Percentiles rank a stretch among this genome's conserved stretches.
Evolutionary conservation across 164 flowering plant species (phyloP).

Genomic region (Dillenia turbinata): DNA sequence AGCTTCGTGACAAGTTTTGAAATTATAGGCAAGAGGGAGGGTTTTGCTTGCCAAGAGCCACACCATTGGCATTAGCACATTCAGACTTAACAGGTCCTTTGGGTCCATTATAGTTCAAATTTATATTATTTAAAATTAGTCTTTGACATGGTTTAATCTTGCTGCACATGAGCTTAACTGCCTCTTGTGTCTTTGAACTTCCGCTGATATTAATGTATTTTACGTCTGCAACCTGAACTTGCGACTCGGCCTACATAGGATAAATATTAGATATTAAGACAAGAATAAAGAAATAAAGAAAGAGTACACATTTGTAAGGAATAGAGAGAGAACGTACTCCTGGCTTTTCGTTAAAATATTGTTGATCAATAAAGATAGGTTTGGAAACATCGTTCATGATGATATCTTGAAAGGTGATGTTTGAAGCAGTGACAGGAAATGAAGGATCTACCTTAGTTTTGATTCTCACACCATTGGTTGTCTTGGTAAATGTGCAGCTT

Average conservation of each 20-base stretch:
- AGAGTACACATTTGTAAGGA: conserved; percentile 3
- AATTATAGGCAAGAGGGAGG: conserved; percentile 16
- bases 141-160: conserved; percentile 12
- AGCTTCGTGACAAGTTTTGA: too few species aligned
- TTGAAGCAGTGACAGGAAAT: not conserved
- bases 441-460: conserved; percentile 22
- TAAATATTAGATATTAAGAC: not conserved
- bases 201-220: conserved; percentile 10
- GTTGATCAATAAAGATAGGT: conserved; percentile 36
- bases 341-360: conserved; percentile 16
- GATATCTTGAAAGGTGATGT: conserved; percentile 19
- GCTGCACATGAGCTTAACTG: conserved; percentile 21
- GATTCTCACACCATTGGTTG: conserved; percentile 27
- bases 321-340: not conserved
- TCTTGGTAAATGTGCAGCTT: conserved; percentile 16
- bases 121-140: conserved; percentile 12
- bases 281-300: not conserved
- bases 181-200: conserved; percentile 11
- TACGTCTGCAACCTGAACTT: conserved; percentile 13
- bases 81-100: conserved; percentile 4
- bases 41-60: conserved; percentile 4
- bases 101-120: not conserved
- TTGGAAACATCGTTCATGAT: conserved; percentile 13
- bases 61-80: conserved; percentile 9
- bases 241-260: conserved; percentile 7